Conservation (phyloP, 768 basidiomycete genomes). For the Boletus speciosus region DNA sequence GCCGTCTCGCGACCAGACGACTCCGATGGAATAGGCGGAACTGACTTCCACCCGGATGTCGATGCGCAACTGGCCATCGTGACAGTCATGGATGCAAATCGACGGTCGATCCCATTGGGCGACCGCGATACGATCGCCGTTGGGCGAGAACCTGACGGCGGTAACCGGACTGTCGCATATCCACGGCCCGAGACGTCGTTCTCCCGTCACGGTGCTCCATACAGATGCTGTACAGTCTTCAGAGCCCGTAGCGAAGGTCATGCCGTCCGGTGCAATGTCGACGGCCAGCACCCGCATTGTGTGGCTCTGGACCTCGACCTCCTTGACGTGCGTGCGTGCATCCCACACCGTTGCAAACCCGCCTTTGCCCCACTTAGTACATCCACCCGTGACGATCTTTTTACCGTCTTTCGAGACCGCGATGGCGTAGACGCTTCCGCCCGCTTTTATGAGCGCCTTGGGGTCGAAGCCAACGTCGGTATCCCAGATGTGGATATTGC, state of each 20-base stretch:
- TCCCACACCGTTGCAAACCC: neutral
- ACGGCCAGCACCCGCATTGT: neutral
- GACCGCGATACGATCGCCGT: neutral
- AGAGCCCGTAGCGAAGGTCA: neutral
- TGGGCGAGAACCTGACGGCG: neutral
- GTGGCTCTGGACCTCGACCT: neutral
- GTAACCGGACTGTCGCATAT: neutral
- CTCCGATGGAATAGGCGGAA: neutral
- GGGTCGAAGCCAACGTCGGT: neutral
- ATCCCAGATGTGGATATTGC: neutral
- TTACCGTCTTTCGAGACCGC: neutral
- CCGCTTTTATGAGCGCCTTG: neutral
- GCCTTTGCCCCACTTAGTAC: accelerated
- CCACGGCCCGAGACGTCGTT: neutral
- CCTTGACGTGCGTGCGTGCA: neutral
- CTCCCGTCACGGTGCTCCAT: neutral
- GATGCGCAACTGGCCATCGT: neutral
- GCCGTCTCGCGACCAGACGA: neutral
- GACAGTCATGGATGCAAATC: neutral
- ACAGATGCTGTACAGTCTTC: neutral
- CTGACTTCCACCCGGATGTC: neutral
- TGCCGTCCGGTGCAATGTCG: neutral
- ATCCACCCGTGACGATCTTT: neutral
- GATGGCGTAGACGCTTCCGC: neutral
- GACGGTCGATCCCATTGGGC: neutral